Evolutionary conservation across 1,284 basidiomycete genomes (phyloP), one percentile per base, ranked within the genome.

Genomic region (Ceratobasidium sp.): DNA sequence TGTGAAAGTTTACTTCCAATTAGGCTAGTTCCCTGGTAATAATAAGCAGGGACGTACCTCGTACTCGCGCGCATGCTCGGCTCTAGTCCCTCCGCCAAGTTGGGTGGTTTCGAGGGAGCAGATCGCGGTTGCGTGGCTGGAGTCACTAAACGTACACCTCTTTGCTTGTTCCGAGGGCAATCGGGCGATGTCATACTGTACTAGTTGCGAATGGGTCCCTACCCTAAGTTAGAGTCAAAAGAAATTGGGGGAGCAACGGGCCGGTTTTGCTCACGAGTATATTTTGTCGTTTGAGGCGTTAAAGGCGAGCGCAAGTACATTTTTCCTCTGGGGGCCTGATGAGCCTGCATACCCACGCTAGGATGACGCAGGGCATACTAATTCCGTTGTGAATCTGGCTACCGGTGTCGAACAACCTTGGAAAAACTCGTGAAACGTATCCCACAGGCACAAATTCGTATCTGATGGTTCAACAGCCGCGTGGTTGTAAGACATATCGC

Each of bases 391-490:
- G 43, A 61, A 31, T 62, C 31, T 59, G 27, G 56, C 54, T 61
- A 61, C 56, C 6, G 69, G 69, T 14, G 54, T 58, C 53, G 66
- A 43, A 41, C 37, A 43, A 11, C 13, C 41, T 27, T 51, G 43
- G 22, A 34, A 61, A 72, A 48, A 48, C 24, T 72, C 56, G 41
- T 72, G 69, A 72, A 72, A 72, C 69, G 69, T 72, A 72, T 72
- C 69, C 56, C 56, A 72, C 69, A 72, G 69, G 69, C 56, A 72
- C 56, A 72, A 39, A 61, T 72, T 72, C 14, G 69, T 51, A 51
- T 72, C 69, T 69, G 54, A 69, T 46, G 39, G 8, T 27, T 27
- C 22, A 31, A 51, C 8, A 51, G n/a, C 69, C 69, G 56, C 69
- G 46, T 72, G 69, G 56, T 61, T 51, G 27, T 61, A 72, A 72